Conservation (phyloP, 495 filamentous ascomycete species). For the Aspergillus ellipticus region DNA sequence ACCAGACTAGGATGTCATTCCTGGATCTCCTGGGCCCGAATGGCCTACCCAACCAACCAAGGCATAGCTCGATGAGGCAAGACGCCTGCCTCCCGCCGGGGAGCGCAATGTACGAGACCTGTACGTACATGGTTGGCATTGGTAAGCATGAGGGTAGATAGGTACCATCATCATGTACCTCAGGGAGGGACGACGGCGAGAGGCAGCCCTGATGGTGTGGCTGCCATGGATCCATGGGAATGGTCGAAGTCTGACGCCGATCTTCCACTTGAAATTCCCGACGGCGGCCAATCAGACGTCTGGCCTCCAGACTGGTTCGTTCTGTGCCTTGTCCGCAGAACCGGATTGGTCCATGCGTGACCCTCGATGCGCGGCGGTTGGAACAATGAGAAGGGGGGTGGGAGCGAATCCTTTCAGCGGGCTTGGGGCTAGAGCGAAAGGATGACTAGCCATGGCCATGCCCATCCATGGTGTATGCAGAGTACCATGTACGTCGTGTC, state of each 20-base stretch:
- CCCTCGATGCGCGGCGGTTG: constrained; percentile 1
- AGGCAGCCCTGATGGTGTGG: constrained; percentile 10
- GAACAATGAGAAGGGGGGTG: neutral
- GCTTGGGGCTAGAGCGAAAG: neutral
- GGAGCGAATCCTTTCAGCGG: neutral
- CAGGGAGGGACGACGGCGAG: constrained; percentile 2
- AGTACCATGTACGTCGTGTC: neutral
- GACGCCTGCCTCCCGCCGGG: neutral
- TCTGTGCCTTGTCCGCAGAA: constrained; percentile 6
- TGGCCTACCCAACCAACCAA: constrained; percentile 11
- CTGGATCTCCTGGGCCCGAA: neutral
- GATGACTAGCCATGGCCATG: neutral
- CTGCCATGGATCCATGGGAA: constrained; percentile 20
- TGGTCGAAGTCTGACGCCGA: constrained; percentile 16
- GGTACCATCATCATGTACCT: neutral
- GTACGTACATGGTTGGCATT: neutral
- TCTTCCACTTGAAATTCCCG: constrained; percentile 16
- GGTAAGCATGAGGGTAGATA: neutral
- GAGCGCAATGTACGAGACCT: neutral
- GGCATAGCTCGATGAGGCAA: constrained; percentile 8
- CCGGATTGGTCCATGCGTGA: constrained; percentile 12
- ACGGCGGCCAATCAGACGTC: constrained; percentile 13
- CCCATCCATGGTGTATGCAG: neutral
- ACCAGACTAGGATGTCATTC: constrained; percentile 13
- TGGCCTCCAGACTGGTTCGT: constrained; percentile 3